Base-by-base conservation (phyloP, 1,139 yeast species). In the Kodamaea plutei region DNA sequence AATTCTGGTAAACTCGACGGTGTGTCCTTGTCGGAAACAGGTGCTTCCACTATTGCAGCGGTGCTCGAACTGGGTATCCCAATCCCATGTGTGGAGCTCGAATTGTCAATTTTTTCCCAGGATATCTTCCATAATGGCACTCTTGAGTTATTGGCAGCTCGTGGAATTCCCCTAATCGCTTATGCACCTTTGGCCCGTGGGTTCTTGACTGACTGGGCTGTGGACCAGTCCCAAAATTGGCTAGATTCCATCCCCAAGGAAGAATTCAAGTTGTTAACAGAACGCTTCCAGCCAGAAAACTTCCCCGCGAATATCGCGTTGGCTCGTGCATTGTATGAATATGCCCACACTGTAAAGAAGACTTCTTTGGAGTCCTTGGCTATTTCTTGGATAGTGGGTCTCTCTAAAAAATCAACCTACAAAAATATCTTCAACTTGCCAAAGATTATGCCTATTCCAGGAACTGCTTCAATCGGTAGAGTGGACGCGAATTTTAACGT, bases 101-200 rank as follows among this genome's bases (percentile, higher is more conserved):
- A 87, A 56, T 67, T 79, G 37, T 83, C 94, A 2, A 47, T 84
- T 41, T 72, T 79, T 55, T 58, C 77, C 11, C 70, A 72, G 29
- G 83, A 80, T 25, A 69, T 79, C 20, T 48, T 76, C 24, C 40
- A 56, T 6, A 75, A 81, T 45, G 94, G 89, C 2, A 68, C 81
- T 14, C 69, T 79, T 37, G 68, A 65, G 10, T 79, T 77, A 37
- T 61, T 72, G 21, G 48, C 68, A n/a, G 44, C 47, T 26, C 48
- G 49, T 23, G 63, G 61, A 10, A 69, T 85, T 34, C 81, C 91
- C 7, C 61, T 84, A 21, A 59, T 83, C 39, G 85, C 89, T 18
- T 85, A 85, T 56, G 81, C 94, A 17, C 95, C 95, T 25, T 64
- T 85, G 37, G 79, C 85, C 11, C 67, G 84, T 47, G 95, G 95